Conservation (phyloP, 345 rosid species). For the Clausena lansium region DNA sequence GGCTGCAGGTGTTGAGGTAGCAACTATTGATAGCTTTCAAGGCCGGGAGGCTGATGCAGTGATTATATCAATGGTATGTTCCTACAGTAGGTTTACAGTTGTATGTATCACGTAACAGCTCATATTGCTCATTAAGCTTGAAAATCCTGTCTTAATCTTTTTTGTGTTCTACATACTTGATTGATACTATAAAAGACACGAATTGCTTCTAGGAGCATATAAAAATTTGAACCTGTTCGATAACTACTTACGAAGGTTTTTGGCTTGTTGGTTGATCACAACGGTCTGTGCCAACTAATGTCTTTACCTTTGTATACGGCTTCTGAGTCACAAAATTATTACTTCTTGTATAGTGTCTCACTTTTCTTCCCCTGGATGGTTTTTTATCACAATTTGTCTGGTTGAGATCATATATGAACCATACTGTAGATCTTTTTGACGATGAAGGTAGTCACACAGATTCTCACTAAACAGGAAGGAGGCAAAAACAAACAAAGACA, state of each 20-base stretch:
- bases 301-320: not conserved
- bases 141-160: not conserved
- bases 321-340: not conserved
- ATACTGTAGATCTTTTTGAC: not conserved
- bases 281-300: not conserved
- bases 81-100: not conserved
- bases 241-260: not conserved
- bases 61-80: conserved; percentile 87
- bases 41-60: conserved; percentile 98
- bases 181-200: not conserved
- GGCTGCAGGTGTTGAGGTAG: conserved; percentile 84
- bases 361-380: not conserved
- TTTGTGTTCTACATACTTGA: not conserved
- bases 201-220: not conserved
- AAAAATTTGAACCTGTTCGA: not conserved
- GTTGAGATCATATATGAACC: not conserved
- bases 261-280: not conserved
- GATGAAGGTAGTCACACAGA: no score
- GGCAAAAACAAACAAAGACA: not conserved
- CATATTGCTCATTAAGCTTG: not conserved
- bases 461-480: no score
- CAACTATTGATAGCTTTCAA: conserved; percentile 95
- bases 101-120: not conserved
- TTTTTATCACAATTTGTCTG: not conserved
- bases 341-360: not conserved